phyloP scores from a whole-genome alignment of 2,329 filamentous ascomycete genomes.

The Ceratocystis variospora region DNA sequence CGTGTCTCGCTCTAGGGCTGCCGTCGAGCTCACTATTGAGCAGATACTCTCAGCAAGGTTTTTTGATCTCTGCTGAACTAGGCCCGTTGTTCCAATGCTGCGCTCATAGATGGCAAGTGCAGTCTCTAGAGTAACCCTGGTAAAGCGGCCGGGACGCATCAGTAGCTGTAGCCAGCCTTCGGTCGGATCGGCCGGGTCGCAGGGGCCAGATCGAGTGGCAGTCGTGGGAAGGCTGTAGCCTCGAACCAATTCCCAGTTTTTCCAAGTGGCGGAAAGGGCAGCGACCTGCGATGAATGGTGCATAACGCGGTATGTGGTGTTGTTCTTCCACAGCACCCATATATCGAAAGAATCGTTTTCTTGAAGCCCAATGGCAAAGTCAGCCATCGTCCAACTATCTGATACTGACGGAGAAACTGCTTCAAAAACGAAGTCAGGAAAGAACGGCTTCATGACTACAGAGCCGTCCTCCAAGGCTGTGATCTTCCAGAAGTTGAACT shows the following conservation, averaged over 20 bases:
- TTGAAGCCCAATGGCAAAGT: slow-evolving; percentile 52
- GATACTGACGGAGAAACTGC: slow-evolving; percentile 57
- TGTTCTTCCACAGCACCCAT: slow-evolving; percentile 77
- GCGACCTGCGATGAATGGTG: slow-evolving; percentile 58
- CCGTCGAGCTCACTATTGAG: slow-evolving; percentile 54
- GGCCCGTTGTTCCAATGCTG: slow-evolving; percentile 34
- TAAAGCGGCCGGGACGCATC: slow-evolving; percentile 71
- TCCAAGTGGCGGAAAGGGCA: slow-evolving; percentile 48
- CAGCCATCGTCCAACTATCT: slow-evolving; percentile 66
- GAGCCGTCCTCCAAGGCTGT: slow-evolving; percentile 50
- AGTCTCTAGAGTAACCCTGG: slow-evolving; percentile 64
- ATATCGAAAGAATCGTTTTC: slow-evolving; percentile 44
- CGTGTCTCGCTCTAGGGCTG: slow-evolving; percentile 47
- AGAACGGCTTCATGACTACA: slow-evolving; percentile 57
- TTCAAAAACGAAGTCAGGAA: slow-evolving; percentile 38
- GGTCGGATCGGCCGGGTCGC: slow-evolving; percentile 54
- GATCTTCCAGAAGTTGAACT: slow-evolving; percentile 88
- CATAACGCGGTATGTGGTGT: slow-evolving; percentile 62
- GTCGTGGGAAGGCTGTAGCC: slow-evolving; percentile 44
- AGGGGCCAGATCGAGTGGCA: slow-evolving; percentile 41
- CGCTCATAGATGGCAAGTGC: slow-evolving; percentile 70
- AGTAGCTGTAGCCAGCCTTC: slow-evolving; percentile 81
- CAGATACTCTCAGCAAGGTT: slow-evolving; percentile 65
- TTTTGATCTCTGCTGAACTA: slow-evolving; percentile 33
- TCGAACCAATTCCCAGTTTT: slow-evolving; percentile 56